These are phyloP conservation scores for Aspergillus oerlinghausenensis DNA, from an alignment of 2,329 filamentous ascomycete species.

Conservation along the genomic window DNA sequence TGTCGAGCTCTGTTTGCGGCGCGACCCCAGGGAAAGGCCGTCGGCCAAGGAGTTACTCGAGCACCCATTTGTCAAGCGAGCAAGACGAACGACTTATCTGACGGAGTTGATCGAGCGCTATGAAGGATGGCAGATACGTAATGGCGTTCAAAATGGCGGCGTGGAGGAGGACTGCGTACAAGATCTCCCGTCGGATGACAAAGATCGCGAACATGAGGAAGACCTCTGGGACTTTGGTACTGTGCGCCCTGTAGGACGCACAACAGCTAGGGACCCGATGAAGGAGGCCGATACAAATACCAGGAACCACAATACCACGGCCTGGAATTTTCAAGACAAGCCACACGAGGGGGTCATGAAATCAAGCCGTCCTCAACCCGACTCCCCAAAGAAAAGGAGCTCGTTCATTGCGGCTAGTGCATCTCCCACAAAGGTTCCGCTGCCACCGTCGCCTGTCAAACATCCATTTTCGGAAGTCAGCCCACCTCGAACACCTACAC, in stretches of 20 bases:
- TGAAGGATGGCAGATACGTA: conserved; percentile 77
- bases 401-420: conserved; percentile 25
- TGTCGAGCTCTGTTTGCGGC: conserved; percentile 74
- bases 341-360: conserved; percentile 24
- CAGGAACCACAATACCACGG: conserved; percentile 48
- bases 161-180: conserved; percentile 58
- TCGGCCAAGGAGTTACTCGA: conserved; percentile 81
- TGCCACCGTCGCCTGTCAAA: conserved; percentile 58
- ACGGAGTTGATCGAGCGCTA: conserved; percentile 93
- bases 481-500: conserved; percentile 43
- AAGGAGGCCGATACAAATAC: conserved; percentile 78
- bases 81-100: conserved; percentile 93
- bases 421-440: conserved; percentile 58
- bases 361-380: conserved; percentile 48
- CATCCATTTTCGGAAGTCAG: conserved; percentile 46
- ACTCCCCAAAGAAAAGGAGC: conserved; percentile 53
- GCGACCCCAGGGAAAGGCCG: conserved; percentile 84
- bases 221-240: conserved; percentile 99
- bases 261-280: conserved; percentile 64
- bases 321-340: conserved; percentile 29
- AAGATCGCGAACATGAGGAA: conserved; percentile 53
- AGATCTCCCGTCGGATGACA: conserved; percentile 31
- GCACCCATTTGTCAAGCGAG: conserved; percentile 83
- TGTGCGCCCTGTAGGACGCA: conserved; percentile 72
- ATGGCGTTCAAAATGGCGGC: conserved; percentile 63